These are phyloP conservation scores for Umbellularia californica DNA, from an alignment of 164 flowering plant species.

Conservation along the genomic window DNA sequence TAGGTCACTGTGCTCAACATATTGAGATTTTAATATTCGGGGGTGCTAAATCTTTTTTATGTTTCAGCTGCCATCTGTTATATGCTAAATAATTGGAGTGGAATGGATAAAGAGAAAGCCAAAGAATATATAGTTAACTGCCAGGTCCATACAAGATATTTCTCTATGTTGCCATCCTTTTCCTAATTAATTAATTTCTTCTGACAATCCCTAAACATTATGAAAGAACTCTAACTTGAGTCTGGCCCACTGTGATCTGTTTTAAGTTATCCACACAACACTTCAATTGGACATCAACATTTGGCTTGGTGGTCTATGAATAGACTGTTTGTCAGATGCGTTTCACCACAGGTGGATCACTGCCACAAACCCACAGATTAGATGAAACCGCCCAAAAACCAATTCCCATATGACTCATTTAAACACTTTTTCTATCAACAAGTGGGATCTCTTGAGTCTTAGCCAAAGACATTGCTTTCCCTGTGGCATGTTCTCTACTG, in stretches of 20 bases:
- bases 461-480: not conserved
- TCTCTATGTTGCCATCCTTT: slow-evolving; percentile 1
- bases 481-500: not conserved
- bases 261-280: not conserved
- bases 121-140: slow-evolving; percentile 70
- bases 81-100: slow-evolving; percentile 84
- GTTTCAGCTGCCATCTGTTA: slow-evolving; percentile 76
- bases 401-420: not conserved
- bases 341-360: too few relatives aligned
- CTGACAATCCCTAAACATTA: not conserved
- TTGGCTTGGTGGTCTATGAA: too few relatives aligned
- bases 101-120: slow-evolving; percentile 80
- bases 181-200: not conserved
- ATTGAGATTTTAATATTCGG: not conserved
- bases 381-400: too few relatives aligned
- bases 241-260: not conserved
- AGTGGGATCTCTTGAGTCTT: not conserved
- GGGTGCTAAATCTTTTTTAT: slow-evolving; percentile 14
- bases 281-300: not conserved
- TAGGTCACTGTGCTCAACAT: not conserved
- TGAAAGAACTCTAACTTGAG: not conserved
- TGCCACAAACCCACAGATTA: too few relatives aligned
- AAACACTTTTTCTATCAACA: too few relatives aligned
- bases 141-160: slow-evolving; percentile 46
- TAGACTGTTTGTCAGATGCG: too few relatives aligned